Evolutionary conservation across 495 filamentous ascomycete species (phyloP).

Genomic region (Barbatosphaeria neglecta): DNA sequence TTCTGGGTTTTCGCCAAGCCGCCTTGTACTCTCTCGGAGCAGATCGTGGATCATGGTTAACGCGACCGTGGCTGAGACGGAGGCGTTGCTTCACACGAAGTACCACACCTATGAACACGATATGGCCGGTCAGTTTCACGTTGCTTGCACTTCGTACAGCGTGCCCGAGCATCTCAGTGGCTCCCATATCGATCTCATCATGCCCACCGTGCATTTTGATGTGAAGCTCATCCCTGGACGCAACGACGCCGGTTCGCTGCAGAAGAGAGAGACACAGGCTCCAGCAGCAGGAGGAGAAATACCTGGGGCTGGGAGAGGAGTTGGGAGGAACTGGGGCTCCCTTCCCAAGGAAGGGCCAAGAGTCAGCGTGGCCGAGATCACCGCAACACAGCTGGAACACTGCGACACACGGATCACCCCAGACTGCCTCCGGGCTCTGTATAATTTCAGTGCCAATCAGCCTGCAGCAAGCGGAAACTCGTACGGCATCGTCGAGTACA

Average conservation of each 20-base stretch:
- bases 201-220: slow-evolving; percentile 17
- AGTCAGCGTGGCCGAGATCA: not conserved
- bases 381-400: slow-evolving; percentile 2
- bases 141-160: slow-evolving; percentile 17
- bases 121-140: slow-evolving; percentile 5
- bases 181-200: slow-evolving; percentile 20
- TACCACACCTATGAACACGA: slow-evolving; percentile 17
- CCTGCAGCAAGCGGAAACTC: slow-evolving; percentile 2
- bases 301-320: not conserved
- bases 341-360: not conserved
- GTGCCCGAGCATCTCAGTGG: slow-evolving; percentile 10
- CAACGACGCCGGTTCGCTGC: not conserved
- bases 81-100: not conserved
- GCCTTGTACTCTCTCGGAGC: not conserved
- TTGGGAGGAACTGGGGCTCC: not conserved
- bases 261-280: too few species aligned
- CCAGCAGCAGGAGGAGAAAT: not conserved
- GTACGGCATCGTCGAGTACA: slow-evolving; percentile 15
- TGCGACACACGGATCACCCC: slow-evolving; percentile 11
- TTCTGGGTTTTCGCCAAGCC: not conserved
- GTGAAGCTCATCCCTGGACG: slow-evolving; percentile 1
- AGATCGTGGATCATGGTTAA: not conserved
- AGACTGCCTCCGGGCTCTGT: slow-evolving; percentile 12
- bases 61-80: not conserved
- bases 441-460: slow-evolving; percentile 1